These are phyloP conservation scores for Baeospora myosura DNA, from an alignment of 1,284 basidiomycete species.

Conservation along the genomic window DNA sequence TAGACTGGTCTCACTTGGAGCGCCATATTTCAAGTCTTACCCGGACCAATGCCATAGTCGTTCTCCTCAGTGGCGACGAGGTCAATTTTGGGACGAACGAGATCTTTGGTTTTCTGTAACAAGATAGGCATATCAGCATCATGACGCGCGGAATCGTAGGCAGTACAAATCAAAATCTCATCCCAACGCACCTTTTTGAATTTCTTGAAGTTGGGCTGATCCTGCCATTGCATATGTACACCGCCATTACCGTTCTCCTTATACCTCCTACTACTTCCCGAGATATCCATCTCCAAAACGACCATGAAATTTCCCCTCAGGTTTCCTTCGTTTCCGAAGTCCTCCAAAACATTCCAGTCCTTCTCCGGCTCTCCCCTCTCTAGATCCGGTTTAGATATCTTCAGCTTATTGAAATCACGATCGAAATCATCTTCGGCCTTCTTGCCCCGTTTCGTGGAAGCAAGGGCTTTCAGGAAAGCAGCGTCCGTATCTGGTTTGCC, in stretches of 20 bases:
- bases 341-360: slow-evolving; percentile 61
- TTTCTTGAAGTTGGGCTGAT: slow-evolving; percentile 76
- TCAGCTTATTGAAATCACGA: slow-evolving; percentile 76
- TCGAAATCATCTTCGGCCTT: slow-evolving; percentile 70
- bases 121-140: no score
- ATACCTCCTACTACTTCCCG: slow-evolving; percentile 18
- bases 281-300: slow-evolving; percentile 64
- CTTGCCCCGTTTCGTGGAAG: slow-evolving; percentile 68
- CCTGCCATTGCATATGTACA: slow-evolving; percentile 40
- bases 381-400: slow-evolving; percentile 57
- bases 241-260: slow-evolving; percentile 14
- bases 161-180: slow-evolving; percentile 21
- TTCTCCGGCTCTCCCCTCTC: slow-evolving; percentile 30
- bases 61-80: slow-evolving; percentile 45
- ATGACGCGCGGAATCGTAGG: neutral
- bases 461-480: slow-evolving; percentile 65
- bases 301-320: slow-evolving; percentile 83
- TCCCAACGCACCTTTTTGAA: slow-evolving; percentile 87
- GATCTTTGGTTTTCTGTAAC: slow-evolving; percentile 21
- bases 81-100: slow-evolving; percentile 35
- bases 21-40: slow-evolving; percentile 16
- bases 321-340: slow-evolving; percentile 63
- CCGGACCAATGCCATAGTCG: slow-evolving; percentile 48
- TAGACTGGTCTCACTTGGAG: slow-evolving; percentile 21
- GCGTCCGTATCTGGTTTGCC: slow-evolving; percentile 59